A percentile compares a stretch with the other conserved stretches of the same genome.
These are phyloP conservation scores for Collybia nuda DNA, from an alignment of 768 basidiomycete species.

Conservation along the genomic window DNA sequence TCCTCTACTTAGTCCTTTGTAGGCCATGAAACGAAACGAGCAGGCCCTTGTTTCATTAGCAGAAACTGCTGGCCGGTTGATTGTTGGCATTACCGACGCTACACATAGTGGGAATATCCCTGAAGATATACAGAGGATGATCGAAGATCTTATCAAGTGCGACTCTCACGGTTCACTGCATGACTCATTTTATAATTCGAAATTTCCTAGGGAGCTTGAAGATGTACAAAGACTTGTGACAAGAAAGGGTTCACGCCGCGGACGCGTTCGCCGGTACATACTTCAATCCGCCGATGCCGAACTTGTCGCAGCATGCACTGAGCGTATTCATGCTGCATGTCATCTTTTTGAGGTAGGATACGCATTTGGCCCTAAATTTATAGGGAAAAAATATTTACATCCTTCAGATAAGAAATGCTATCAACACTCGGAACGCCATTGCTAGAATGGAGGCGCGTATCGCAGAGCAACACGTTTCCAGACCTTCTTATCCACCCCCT, in stretches of 20 bases:
- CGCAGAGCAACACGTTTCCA: neutral
- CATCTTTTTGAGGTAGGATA: slow-evolving; percentile 1
- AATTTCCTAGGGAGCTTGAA: slow-evolving; percentile 1
- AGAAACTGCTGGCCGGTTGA: neutral
- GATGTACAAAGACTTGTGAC: neutral
- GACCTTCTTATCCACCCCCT: no score
- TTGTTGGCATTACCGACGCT: neutral
- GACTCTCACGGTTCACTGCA: neutral
- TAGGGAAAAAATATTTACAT: no score
- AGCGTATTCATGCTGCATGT: slow-evolving; percentile 1
- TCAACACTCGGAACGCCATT: no score
- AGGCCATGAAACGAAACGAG: slow-evolving; percentile 4
- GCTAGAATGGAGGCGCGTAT: no score
- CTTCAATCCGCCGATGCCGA: slow-evolving; percentile 2
- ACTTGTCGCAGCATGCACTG: slow-evolving; percentile 2
- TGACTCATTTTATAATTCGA: neutral
- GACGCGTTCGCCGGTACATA: neutral
- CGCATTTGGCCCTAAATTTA: no score
- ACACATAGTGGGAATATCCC: neutral
- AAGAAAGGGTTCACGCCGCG: neutral
- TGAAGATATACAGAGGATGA: neutral
- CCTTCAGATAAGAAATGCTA: no score
- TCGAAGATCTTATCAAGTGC: slow-evolving; percentile 3
- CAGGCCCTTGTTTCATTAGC: slow-evolving; percentile 1
- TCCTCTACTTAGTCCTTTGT: neutral